Base-by-base conservation (phyloP, 1,284 basidiomycete species). In the Mycena sp. region DNA sequence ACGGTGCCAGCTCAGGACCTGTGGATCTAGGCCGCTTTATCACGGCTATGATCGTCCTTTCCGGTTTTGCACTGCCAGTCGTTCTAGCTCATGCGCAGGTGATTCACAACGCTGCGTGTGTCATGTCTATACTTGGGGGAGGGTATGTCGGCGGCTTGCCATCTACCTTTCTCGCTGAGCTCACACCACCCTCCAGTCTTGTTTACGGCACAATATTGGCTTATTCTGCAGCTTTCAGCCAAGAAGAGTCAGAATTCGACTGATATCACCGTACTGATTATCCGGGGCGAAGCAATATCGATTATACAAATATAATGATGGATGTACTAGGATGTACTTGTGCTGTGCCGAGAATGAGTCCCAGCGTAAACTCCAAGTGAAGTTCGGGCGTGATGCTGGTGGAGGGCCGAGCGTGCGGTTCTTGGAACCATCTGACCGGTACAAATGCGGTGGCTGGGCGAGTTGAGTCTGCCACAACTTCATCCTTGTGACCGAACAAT, bases 111-210 rank as follows among this genome's bases (percentile, higher is more conserved):
- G 88, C 87, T 14, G 98, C 98, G 29, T 95, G 93, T 76, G 89
- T 86, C 72, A 98, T 99, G 97, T 95, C 94, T 28, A 94, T 98
- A 65, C 83, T 91, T 29, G 98, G 98, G 25, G 98, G 98, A 77
- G 89, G 86, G 91, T 93, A 75, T 69, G 85, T 84, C 46, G 48
- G 65, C 43, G 44, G 26, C 38, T 25, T 62, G 26, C 38, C 17
- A 12, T 45, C 51, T 49, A 54, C 46, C 45, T 44, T 37, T 57
- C 19, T 30, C 48, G 6, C 43, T 40, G 9, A 12, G 52, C 60
- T 73, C 25, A 74, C 44, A 29, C 45, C 40, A 41, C 29, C 38
- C 51, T n/a, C 46, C 71, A 93, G 90, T 37, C 83, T 99, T 65
- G 95, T 99, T 2, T 99, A 99, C 74, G 94, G 92, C 5, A 99